phyloP scores from a whole-genome alignment of 2,329 filamentous ascomycete species.

The Xylariomycetidae sp. region DNA sequence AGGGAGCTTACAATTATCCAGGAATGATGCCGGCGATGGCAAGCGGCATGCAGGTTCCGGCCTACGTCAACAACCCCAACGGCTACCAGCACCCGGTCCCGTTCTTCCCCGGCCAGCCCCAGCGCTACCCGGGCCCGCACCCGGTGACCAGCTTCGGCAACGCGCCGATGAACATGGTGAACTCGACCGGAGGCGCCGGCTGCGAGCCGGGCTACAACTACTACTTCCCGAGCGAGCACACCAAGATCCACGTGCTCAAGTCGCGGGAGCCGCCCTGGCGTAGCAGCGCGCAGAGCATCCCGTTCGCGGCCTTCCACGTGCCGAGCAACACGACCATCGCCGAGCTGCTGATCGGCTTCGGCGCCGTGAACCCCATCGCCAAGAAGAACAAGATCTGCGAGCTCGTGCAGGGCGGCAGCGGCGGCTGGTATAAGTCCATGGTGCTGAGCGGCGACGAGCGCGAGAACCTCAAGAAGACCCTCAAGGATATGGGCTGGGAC shows the following conservation, averaged over 20 bases:
- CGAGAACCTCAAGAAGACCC: conserved; percentile 39
- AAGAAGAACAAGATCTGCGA: conserved; percentile 54
- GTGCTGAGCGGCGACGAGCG: conserved; percentile 44
- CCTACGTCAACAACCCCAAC: conserved; percentile 13
- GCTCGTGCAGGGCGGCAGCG: conserved; percentile 47
- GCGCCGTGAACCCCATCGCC: conserved; percentile 42
- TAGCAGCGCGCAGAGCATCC: conserved; percentile 33
- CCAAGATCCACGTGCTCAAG: conserved; percentile 54
- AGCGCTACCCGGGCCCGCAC: conserved; percentile 28
- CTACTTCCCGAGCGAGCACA: conserved; percentile 52
- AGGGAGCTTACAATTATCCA: conserved; percentile 3
- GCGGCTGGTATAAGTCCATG: conserved; percentile 53
- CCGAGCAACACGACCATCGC: conserved; percentile 46
- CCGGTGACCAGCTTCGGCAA: conserved; percentile 38
- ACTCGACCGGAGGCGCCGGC: conserved; percentile 51
- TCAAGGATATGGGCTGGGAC: conserved; percentile 57
- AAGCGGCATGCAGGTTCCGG: conserved; percentile 12
- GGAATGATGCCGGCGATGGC: background rate
- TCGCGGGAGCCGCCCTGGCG: conserved; percentile 48
- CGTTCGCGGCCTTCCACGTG: conserved; percentile 45
- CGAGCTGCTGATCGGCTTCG: conserved; percentile 54
- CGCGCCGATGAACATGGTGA: conserved; percentile 48
- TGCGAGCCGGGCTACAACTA: conserved; percentile 59
- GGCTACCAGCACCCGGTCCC: conserved; percentile 16
- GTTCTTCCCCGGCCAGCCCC: conserved; percentile 14